These are phyloP conservation scores for Aurifilum marmelostoma DNA, from an alignment of 2,329 filamentous ascomycete species.

Conservation along the genomic window DNA sequence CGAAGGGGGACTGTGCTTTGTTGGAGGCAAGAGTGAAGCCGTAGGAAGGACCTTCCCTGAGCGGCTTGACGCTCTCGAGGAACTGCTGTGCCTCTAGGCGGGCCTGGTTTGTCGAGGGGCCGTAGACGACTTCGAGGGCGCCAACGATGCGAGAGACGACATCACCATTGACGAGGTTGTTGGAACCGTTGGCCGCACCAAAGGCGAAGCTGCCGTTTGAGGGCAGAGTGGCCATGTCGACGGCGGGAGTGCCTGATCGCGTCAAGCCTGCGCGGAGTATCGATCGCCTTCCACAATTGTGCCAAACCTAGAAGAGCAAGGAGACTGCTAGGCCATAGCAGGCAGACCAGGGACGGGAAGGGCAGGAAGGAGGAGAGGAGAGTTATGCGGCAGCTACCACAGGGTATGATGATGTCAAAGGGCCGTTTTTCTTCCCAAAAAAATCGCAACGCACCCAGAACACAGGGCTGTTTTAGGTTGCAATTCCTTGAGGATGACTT, in stretches of 20 bases:
- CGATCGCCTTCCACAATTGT: slow-evolving; percentile 24
- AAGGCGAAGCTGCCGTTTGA: slow-evolving; percentile 29
- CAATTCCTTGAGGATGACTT: not conserved
- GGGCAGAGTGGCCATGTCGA: slow-evolving; percentile 26
- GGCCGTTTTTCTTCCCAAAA: slow-evolving; percentile 3
- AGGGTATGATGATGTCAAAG: slow-evolving; percentile 12
- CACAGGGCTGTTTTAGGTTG: not conserved
- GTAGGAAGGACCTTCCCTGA: slow-evolving; percentile 78
- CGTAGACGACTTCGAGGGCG: slow-evolving; percentile 87
- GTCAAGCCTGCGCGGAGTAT: slow-evolving; percentile 7
- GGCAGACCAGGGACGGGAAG: not conserved
- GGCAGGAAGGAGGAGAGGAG: not conserved
- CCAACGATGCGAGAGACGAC: slow-evolving; percentile 73
- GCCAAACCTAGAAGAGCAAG: slow-evolving; percentile 19
- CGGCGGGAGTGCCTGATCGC: slow-evolving; percentile 10
- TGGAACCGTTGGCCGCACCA: slow-evolving; percentile 26
- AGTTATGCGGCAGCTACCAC: slow-evolving; percentile 3
- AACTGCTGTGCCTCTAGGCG: slow-evolving; percentile 83
- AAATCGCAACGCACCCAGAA: not conserved
- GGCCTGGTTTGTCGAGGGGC: slow-evolving; percentile 77
- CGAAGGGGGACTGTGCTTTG: slow-evolving; percentile 73
- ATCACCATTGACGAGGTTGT: slow-evolving; percentile 42
- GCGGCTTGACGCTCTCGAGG: slow-evolving; percentile 82
- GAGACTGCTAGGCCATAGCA: slow-evolving; percentile 29
- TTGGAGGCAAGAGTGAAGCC: slow-evolving; percentile 83